Percentiles rank a stretch among this genome's conserved stretches.
These are phyloP conservation scores for Peniophora sp. DNA, from an alignment of 1,284 basidiomycete species.

Conservation along the genomic window DNA sequence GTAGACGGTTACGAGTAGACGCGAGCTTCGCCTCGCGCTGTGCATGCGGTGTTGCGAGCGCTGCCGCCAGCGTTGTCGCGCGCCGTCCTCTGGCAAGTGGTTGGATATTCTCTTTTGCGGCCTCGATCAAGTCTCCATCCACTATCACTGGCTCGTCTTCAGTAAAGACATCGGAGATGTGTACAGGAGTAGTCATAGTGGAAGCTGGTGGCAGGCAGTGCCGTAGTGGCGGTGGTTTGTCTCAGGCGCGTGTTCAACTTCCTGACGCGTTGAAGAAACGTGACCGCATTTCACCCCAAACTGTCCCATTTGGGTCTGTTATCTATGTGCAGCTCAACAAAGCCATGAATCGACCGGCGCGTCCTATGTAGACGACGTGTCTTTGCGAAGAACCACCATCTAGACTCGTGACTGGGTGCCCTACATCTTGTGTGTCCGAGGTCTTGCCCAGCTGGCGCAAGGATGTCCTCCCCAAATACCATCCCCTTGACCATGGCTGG, in stretches of 20 bases:
- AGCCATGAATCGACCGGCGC: no score
- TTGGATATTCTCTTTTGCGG: constrained; percentile 78
- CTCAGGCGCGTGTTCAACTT: background rate
- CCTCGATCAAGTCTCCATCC: constrained; percentile 74
- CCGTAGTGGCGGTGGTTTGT: background rate
- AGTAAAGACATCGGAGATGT: constrained; percentile 18
- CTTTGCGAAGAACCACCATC: no score
- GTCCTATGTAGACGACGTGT: no score
- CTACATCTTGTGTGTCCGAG: no score
- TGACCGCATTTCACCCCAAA: no score
- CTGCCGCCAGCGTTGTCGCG: constrained; percentile 63
- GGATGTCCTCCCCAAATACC: no score
- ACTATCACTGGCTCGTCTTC: constrained; percentile 36
- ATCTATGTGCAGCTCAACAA: no score
- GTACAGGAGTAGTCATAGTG: background rate
- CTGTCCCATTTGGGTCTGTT: no score
- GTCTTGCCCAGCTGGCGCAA: no score
- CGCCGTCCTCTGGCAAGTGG: constrained; percentile 66
- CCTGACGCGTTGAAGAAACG: background rate
- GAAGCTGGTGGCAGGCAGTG: background rate
- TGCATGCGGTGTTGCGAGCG: constrained; percentile 66
- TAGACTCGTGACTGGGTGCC: no score
- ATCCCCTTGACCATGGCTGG: no score
- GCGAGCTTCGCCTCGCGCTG: constrained; percentile 62
- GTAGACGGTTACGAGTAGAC: constrained; percentile 50